phyloP scores from a whole-genome alignment of 2,329 filamentous ascomycete species.

The Calonectria ilicicola region DNA sequence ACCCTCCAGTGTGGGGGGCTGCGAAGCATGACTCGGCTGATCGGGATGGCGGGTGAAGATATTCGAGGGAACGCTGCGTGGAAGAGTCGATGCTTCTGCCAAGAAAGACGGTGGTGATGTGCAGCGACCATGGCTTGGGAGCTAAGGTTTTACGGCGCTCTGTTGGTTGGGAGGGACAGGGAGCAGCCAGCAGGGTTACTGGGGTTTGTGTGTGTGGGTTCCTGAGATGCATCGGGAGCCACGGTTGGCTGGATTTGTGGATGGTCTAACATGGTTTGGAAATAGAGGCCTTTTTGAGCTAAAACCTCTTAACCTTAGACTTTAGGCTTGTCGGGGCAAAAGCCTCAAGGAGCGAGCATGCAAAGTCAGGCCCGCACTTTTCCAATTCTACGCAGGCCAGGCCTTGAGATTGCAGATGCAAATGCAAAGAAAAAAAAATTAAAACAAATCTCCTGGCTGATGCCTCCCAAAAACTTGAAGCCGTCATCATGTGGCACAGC shows the following conservation, averaged over 20 bases:
- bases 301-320: conserved; percentile 19
- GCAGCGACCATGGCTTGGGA: conserved; percentile 9
- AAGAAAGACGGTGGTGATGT: conserved; percentile 23
- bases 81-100: conserved; percentile 8
- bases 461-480: background rate
- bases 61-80: background rate
- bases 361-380: conserved; percentile 2
- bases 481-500: background rate
- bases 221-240: background rate
- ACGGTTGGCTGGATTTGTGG: conserved; percentile 9
- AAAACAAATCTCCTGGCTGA: background rate
- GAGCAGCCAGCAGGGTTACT: conserved; percentile 6
- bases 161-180: background rate
- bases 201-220: conserved; percentile 15
- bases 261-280: conserved; percentile 12
- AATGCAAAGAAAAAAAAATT: background rate
- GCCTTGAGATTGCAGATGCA: background rate
- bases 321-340: conserved; percentile 9
- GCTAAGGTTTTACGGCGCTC: conserved; percentile 4
- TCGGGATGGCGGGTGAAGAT: conserved; percentile 7
- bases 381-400: background rate
- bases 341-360: conserved; percentile 6
- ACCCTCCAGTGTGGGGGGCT: conserved; percentile 38
- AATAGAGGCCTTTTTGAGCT: conserved; percentile 12
- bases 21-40: conserved; percentile 39